phyloP scores from a whole-genome alignment of 371 early-diverging fungal genomes.

The Vairimorpha necatrix region DNA sequence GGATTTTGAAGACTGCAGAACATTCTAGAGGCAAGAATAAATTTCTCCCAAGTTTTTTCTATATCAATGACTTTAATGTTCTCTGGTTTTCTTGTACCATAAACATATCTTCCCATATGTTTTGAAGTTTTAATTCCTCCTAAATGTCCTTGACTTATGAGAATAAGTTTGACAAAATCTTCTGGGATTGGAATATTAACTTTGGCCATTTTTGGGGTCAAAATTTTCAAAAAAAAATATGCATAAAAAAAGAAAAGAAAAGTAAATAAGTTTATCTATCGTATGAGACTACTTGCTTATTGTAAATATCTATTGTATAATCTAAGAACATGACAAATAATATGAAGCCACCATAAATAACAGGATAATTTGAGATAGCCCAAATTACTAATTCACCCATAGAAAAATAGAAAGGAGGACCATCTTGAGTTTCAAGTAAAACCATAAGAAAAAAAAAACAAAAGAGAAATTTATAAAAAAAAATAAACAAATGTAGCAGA shows the following conservation, averaged over 20 bases:
- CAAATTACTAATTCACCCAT: not conserved
- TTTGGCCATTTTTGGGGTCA: constrained; percentile 45
- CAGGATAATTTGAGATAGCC: not conserved
- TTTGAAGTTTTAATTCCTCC: constrained; percentile 60
- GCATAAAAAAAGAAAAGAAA: no score
- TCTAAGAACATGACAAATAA: not conserved
- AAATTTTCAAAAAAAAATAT: constrained; percentile 22
- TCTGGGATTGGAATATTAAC: constrained; percentile 58
- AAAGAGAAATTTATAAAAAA: not conserved
- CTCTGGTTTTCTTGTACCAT: constrained; percentile 54
- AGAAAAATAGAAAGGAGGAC: not conserved
- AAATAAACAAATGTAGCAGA: not conserved
- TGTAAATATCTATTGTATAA: not conserved
- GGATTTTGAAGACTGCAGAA: constrained; percentile 83
- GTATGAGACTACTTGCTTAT: not conserved
- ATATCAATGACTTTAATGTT: constrained; percentile 78
- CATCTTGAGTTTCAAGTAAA: not conserved
- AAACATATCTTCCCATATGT: constrained; percentile 60
- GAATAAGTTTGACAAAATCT: constrained; percentile 56
- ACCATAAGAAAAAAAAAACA: not conserved
- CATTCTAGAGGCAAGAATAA: constrained; percentile 93
- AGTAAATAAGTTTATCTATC: no score
- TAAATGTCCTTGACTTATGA: constrained; percentile 60
- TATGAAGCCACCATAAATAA: not conserved
- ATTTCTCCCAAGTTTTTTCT: constrained; percentile 96